Percentiles rank a stretch among this genome's conserved stretches.
Evolutionary conservation across 108 stramenopile species (phyloP).

Genomic region (Nitzschia palea): DNA sequence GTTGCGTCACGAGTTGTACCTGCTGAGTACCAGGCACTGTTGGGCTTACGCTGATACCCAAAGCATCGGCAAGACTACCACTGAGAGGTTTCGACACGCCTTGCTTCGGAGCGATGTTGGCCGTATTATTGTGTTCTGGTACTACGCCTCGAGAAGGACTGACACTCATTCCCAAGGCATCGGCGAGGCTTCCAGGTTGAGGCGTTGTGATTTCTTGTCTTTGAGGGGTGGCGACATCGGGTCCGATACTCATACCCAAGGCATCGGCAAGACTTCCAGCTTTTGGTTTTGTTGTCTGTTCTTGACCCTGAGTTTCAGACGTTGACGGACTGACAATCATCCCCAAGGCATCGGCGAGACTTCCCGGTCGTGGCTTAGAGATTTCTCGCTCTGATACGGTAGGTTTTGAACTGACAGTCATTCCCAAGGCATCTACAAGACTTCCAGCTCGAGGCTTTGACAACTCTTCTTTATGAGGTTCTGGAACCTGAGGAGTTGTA

Average conservation of each 20-base stretch:
- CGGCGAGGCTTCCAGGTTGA: background rate
- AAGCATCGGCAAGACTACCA: background rate
- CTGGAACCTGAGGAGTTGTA: background rate
- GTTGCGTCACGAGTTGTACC: background rate
- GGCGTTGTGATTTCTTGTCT: background rate
- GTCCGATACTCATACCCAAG: background rate
- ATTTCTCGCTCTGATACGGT: no score
- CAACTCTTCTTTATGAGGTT: no score
- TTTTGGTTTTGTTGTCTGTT: background rate
- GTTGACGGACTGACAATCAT: no score
- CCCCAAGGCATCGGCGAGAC: background rate
- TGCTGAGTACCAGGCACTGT: background rate
- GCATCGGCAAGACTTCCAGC: background rate
- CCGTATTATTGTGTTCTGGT: background rate
- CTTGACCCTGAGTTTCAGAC: no score
- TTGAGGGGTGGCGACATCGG: background rate
- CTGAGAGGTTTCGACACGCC: background rate
- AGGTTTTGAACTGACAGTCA: conserved; percentile 1
- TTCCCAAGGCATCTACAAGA: background rate
- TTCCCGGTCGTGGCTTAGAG: no score
- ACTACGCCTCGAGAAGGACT: background rate
- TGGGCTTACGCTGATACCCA: background rate
- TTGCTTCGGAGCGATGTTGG: background rate
- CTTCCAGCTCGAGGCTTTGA: background rate
- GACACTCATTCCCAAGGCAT: background rate